These are phyloP conservation scores for Sclerospora graminicola DNA, from an alignment of 352 stramenopile genomes.

Conservation along the genomic window DNA sequence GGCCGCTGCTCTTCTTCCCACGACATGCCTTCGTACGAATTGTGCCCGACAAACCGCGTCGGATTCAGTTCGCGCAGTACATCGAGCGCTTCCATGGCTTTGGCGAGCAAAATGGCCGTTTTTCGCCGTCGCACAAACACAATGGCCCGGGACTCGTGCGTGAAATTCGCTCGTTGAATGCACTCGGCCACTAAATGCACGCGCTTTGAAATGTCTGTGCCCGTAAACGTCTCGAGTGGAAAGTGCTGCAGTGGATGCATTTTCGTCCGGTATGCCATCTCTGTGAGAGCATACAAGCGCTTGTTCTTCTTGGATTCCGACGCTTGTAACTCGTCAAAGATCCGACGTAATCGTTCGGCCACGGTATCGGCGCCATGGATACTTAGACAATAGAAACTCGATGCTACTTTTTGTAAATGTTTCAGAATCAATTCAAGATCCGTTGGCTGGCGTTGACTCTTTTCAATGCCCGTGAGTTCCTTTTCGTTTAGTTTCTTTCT, in stretches of 20 bases:
- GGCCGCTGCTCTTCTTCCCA: conserved; percentile 73
- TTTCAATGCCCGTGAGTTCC: conserved; percentile 12
- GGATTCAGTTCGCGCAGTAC: conserved; percentile 47
- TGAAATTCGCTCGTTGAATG: conserved; percentile 33
- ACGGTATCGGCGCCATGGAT: conserved; percentile 35
- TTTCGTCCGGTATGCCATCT: conserved; percentile 15
- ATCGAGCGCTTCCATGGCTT: conserved; percentile 50
- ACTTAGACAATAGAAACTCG: conserved; percentile 38
- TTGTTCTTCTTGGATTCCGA: conserved; percentile 12
- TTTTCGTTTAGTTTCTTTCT: background rate
- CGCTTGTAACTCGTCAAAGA: conserved; percentile 24
- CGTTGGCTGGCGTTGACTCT: conserved; percentile 5
- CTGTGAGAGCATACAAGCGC: conserved; percentile 25
- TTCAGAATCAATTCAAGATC: conserved; percentile 37
- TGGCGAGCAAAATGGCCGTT: conserved; percentile 56
- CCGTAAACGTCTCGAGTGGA: conserved; percentile 14
- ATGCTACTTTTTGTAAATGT: conserved; percentile 34
- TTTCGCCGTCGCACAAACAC: conserved; percentile 65
- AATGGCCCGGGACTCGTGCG: conserved; percentile 55
- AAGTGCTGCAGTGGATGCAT: conserved; percentile 25
- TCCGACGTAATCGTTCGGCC: conserved; percentile 19
- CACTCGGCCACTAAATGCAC: conserved; percentile 41
- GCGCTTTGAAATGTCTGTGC: conserved; percentile 37
- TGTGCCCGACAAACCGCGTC: conserved; percentile 69
- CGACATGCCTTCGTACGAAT: conserved; percentile 72